Percentiles rank a stretch among this genome's conserved stretches.
Evolutionary conservation across 352 stramenopile species (phyloP).

Genomic region (Phytophthora lateralis): DNA sequence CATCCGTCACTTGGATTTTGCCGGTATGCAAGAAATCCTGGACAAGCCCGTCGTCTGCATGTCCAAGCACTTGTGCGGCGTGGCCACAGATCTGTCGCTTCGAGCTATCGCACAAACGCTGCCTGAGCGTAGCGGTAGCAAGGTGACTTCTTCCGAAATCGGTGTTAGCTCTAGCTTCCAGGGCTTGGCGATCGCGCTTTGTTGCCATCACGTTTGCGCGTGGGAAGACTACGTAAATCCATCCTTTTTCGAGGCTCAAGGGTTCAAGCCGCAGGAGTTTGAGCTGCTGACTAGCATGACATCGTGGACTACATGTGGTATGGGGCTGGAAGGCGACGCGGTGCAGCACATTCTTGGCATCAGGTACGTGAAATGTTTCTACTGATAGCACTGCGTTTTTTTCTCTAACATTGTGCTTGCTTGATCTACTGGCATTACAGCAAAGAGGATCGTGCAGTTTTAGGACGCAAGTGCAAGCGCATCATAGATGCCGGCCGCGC

Average conservation of each 20-base stretch:
- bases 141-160: constrained; percentile 4
- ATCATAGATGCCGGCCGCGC: constrained; percentile 76
- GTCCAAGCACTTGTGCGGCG: constrained; percentile 87
- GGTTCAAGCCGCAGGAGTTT: constrained; percentile 67
- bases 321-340: constrained; percentile 64
- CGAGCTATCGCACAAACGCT: constrained; percentile 68
- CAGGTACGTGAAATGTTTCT: constrained; percentile 38
- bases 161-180: constrained; percentile 48
- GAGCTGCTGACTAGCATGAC: constrained; percentile 68
- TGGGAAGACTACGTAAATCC: constrained; percentile 82
- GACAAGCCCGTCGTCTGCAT: constrained; percentile 72
- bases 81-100: constrained; percentile 82
- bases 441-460: constrained; percentile 61
- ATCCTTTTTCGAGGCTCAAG: constrained; percentile 57
- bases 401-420: constrained; percentile 12
- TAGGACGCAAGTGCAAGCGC: constrained; percentile 81
- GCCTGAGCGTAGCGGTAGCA: constrained; percentile 12
- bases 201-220: constrained; percentile 78
- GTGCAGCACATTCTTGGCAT: constrained; percentile 76
- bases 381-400: not conserved
- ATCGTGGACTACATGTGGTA: constrained; percentile 82
- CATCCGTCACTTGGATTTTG: constrained; percentile 84
- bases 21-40: constrained; percentile 58
- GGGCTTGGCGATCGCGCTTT: constrained; percentile 75
- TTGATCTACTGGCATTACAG: constrained; percentile 25